Base-by-base conservation (phyloP, 805 yeast genomes). In the Ogataea saltuana region DNA sequence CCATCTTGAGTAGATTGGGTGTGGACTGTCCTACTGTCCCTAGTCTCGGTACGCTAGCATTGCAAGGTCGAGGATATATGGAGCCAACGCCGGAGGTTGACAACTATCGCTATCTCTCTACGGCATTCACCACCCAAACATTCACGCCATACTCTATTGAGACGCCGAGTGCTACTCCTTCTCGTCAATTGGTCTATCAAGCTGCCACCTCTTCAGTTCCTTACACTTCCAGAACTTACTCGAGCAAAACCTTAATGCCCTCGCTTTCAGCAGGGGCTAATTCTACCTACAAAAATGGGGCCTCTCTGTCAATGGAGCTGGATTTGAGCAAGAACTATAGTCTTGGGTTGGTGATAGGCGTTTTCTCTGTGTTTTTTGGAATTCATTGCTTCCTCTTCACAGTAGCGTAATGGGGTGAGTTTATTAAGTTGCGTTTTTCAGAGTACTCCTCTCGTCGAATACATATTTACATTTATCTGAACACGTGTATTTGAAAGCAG, bases 1-100 rank as follows among this genome's bases (percentile, higher is more conserved):
- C 51, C 7, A 45, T 53, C 26, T 32, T 50, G 37, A 43, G 51
- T 17, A 42, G 53, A 12, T 25, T 53, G 22, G 56, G 54, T 8
- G 54, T 44, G 4, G 49, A 44, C 11, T 53, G 54, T 37, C 53
- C 56, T 2, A 12, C 41, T 11, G 25, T 37, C 15, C 35, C 42
- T 5, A 6, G 12, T 6, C 28, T n/a, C n/a, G n/a, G n/a, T 11
- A 25, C 44, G 4, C 27, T 37, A 30, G 42, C 33, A 7, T 34
- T 51, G 35, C 36, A 25, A 11, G 44, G 28, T 19, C 45, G 53
- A 30, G 49, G 39, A 5, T 41, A 31, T 12, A 18, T 15, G 4
- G 49, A 40, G 34, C 38, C 45, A 2, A 45, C 52, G 6, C 15
- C 38, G 11, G 22, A 12, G 4, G 10, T 16, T n/a, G 16, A 13